Base-by-base conservation (phyloP, 2,329 filamentous ascomycete genomes). In the Fusarium coffeatum region DNA sequence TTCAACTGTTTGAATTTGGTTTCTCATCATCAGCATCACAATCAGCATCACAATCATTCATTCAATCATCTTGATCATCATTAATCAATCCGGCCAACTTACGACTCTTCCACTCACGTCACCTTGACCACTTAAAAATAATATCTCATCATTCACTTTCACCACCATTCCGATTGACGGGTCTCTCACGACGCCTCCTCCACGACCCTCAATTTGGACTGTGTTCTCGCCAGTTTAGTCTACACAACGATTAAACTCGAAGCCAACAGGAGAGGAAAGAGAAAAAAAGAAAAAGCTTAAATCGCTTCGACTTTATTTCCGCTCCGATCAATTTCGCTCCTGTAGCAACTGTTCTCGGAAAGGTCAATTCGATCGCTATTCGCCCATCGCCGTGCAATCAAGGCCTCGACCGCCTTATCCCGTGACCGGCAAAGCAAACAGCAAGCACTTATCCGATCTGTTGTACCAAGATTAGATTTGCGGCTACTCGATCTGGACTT, bases 381-480 rank as follows among this genome's bases (percentile, higher is more conserved):
- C 55, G 56, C 57, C 66, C 65, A 53, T 60, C 64, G 32, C 64
- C 54, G 65, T 64, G 47, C 65, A 72, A 53, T 48, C 23, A 63
- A 48, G 66, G 71, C 56, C 71, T 73, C 71, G 71, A 72, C 45
- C 60, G 45, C 48, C 42, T 61, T 72, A 62, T 65, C 40, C 59
- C 40, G 59, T 64, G 47, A 45, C 50, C 45, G 61, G 50, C 45
- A 28, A 55, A 63, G 12, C 41, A 55, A 42, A 32, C 57, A 54
- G 23, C 16, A 47, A 34, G 62, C 42, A 56, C 47, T 50, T 64
- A 46, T 47, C 50, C 55, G 63, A 51, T 61, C 51, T 34, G 49
- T 40, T 49, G 28, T 34, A 23, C 28, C 46, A 28, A 49, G n/a
- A 49, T 53, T 49, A 55, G 56, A 64, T 56, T 57, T 40, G 40